phyloP scores from a whole-genome alignment of 306 rosid genomes.

The Quercus robur region DNA sequence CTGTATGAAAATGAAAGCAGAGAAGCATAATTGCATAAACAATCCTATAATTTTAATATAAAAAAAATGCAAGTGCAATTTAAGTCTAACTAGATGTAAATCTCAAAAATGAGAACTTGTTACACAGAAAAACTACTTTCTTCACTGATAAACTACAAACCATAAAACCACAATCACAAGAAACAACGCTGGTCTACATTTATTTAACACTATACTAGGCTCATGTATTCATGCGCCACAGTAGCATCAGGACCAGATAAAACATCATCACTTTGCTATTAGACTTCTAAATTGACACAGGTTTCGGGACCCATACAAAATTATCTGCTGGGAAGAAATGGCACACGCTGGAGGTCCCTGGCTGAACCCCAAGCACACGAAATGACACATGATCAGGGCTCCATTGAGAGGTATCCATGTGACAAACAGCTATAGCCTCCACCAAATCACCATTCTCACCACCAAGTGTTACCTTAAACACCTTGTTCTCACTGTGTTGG shows the following conservation, averaged over 20 bases:
- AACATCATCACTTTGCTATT: background rate
- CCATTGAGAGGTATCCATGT: slow-evolving; percentile 81
- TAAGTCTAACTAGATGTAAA: too few relatives aligned
- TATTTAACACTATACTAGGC: background rate
- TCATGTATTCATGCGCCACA: background rate
- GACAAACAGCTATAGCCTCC: slow-evolving; percentile 69
- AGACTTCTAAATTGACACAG: background rate
- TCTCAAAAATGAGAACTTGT: background rate
- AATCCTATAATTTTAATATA: background rate
- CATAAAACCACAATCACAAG: background rate
- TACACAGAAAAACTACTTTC: background rate
- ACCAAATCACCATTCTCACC: slow-evolving; percentile 68
- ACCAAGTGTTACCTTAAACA: slow-evolving; percentile 33
- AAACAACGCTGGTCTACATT: background rate
- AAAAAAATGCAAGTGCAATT: too few relatives aligned
- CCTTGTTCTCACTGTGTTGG: slow-evolving; percentile 48
- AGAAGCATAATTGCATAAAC: background rate
- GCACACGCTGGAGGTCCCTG: slow-evolving; percentile 65
- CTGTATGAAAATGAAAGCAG: too few relatives aligned
- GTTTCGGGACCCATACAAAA: slow-evolving; percentile 51
- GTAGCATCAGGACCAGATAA: background rate
- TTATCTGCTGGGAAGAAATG: slow-evolving; percentile 85
- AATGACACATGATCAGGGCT: slow-evolving; percentile 57
- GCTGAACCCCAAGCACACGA: slow-evolving; percentile 43
- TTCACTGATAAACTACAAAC: background rate